Evolutionary conservation across 176 grass and related monocot genomes (phyloP).

Genomic region (Avena insularis): DNA sequence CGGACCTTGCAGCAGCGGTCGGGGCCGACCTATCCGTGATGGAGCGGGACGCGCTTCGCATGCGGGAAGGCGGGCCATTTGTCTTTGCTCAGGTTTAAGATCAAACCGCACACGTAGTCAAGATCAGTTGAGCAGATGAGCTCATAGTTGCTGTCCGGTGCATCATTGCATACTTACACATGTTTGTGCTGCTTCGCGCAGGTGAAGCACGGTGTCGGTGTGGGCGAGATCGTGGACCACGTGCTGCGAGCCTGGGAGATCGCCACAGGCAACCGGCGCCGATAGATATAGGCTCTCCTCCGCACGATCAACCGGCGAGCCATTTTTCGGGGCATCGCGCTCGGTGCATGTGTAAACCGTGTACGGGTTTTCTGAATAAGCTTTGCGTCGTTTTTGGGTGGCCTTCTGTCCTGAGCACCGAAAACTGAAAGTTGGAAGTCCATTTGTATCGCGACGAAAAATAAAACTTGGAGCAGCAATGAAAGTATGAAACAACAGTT

Average conservation of each 20-base stretch:
- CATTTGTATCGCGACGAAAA: not conserved
- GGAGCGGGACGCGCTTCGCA: constrained; percentile 82
- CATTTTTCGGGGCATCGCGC: not conserved
- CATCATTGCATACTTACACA: not conserved
- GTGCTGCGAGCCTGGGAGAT: constrained; percentile 81
- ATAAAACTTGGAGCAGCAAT: not conserved
- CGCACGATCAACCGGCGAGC: too few species aligned
- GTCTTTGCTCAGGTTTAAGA: constrained; percentile 84
- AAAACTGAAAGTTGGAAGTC: not conserved
- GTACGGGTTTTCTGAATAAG: not conserved
- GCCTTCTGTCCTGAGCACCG: not conserved
- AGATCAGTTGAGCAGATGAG: not conserved
- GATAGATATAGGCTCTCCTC: not conserved
- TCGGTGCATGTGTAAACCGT: not conserved
- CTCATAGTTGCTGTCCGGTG: not conserved
- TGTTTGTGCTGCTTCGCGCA: constrained; percentile 30
- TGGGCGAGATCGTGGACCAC: constrained; percentile 80
- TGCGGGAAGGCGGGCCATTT: constrained; percentile 93
- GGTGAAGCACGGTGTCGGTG: constrained; percentile 90
- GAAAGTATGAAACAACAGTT: not conserved
- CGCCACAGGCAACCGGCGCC: constrained; percentile 51
- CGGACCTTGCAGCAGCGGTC: constrained; percentile 81
- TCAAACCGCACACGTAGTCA: not conserved
- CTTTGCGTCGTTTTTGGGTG: not conserved
- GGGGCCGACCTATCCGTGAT: constrained; percentile 87